Percentiles rank a stretch among this genome's conserved stretches.
phyloP scores from a whole-genome alignment of 495 filamentous ascomycete species.

The Podospora conica region DNA sequence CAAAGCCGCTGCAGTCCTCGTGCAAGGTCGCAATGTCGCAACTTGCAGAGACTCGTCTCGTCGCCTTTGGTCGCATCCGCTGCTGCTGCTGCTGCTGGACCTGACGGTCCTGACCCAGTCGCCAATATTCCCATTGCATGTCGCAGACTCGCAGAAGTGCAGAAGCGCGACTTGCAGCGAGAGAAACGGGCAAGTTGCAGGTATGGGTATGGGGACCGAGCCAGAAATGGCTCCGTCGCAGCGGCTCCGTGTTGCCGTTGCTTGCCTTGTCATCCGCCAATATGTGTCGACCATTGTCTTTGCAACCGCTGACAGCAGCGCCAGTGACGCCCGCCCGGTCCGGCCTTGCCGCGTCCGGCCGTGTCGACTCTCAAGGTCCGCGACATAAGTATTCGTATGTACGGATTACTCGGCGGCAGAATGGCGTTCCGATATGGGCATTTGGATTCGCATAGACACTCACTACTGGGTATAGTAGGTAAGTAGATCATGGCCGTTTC shows the following conservation, averaged over 20 bases:
- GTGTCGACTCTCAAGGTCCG: neutral
- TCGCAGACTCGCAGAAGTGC: no score
- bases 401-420: neutral
- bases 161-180: constrained; percentile 3
- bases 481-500: neutral
- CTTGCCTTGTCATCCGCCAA: neutral
- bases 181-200: constrained; percentile 21
- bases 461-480: no score
- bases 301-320: neutral
- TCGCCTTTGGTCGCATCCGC: no score
- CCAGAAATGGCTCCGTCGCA: neutral
- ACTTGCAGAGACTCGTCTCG: constrained; percentile 13
- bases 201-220: neutral
- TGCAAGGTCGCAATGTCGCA: constrained; percentile 15
- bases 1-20: constrained; percentile 11
- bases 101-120: neutral
- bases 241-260: neutral
- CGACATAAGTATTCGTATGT: neutral
- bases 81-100: neutral
- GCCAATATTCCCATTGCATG: neutral
- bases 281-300: neutral
- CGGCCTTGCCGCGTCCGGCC: neutral
- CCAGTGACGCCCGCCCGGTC: neutral
- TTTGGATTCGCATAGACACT: neutral
- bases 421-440: neutral